Percentiles rank a stretch among this genome's conserved stretches.
phyloP scores from a whole-genome alignment of 1,139 yeast genomes.

The Kodamaea fungicola region DNA sequence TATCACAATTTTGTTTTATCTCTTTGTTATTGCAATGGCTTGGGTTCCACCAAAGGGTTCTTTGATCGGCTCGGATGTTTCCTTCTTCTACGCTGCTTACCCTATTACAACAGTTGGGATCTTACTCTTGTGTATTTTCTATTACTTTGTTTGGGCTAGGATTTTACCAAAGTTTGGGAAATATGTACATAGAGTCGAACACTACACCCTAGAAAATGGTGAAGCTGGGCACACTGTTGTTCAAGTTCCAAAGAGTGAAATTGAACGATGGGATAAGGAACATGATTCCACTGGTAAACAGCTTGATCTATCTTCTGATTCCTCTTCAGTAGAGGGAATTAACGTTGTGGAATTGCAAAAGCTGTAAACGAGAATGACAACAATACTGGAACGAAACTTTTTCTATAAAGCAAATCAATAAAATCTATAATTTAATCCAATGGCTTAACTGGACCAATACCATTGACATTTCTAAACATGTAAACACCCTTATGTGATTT shows the following conservation, averaged over 20 bases:
- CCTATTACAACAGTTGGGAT: slow-evolving; percentile 27
- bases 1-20: slow-evolving; percentile 25
- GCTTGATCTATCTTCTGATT: slow-evolving; percentile 6
- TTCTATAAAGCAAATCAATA: not conserved
- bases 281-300: slow-evolving; percentile 16
- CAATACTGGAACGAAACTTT: not conserved
- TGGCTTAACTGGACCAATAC: slow-evolving; percentile 33
- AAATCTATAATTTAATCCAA: slow-evolving; percentile 8
- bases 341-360: too few species aligned
- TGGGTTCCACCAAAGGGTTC: slow-evolving; percentile 38
- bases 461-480: slow-evolving; percentile 59
- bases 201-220: slow-evolving; percentile 31
- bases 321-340: slow-evolving; percentile 6
- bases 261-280: slow-evolving; percentile 30
- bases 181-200: slow-evolving; percentile 29
- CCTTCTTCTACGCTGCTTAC: slow-evolving; percentile 28
- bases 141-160: slow-evolving; percentile 34
- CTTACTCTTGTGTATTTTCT: slow-evolving; percentile 26
- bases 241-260: slow-evolving; percentile 26
- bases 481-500: slow-evolving; percentile 40
- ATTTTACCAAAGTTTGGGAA: slow-evolving; percentile 30
- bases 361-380: too few species aligned
- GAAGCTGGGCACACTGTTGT: slow-evolving; percentile 39
- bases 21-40: slow-evolving; percentile 37
- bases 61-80: slow-evolving; percentile 34